Evolutionary conservation across 192 early-diverging fungal species (phyloP), one percentile per base, ranked within the genome.

Genomic region (Gryganskiella cystojenkinii): DNA sequence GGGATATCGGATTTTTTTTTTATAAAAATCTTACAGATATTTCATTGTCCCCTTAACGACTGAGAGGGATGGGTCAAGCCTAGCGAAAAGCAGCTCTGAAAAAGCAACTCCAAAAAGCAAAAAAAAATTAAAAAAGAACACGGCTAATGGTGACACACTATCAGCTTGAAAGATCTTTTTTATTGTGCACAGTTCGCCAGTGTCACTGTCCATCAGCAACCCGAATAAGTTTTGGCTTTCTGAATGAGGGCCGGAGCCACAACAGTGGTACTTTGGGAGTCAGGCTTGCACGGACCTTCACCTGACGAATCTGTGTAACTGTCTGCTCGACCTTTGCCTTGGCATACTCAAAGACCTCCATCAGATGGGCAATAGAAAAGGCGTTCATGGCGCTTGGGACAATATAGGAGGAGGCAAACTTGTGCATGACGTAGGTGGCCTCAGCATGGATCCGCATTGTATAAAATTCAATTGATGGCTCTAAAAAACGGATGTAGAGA

Each of bases 201-300:
- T 50, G 25, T 69, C 30, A 70, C 20, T 62, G 59, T 54, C 68
- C 69, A 51, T 71, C 69, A n/a, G 46, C 13, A 63, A 71, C 51
- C 44, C 20, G 51, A 50, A 44, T 57, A 57, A 14, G 70, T 17
- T 31, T 71, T 37, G 61, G 70, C 33, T 71, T 71, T 20, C 42
- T 71, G 46, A 71, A 71, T 50, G 70, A 71, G 3, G 70, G 61
- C 27, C 61, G 54, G n/a, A 71, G 70, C 70, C 70, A 71, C 14
- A 61, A 63, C 33, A 71, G 28, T 31, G 61, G 70, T 14, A 71
- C 47, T 24, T 64, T 71, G 46, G 70, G 61, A 27, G 13, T 61
- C 3, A 58, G 28, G 43, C 58, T 61, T 54, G 58, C 10, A 61
- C 40, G 67, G 7, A 71, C 47, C 61, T 71, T 71, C 17, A 71